Base-by-base conservation (phyloP, 257 asterid genomes). In the Lavandula angustifolia region DNA sequence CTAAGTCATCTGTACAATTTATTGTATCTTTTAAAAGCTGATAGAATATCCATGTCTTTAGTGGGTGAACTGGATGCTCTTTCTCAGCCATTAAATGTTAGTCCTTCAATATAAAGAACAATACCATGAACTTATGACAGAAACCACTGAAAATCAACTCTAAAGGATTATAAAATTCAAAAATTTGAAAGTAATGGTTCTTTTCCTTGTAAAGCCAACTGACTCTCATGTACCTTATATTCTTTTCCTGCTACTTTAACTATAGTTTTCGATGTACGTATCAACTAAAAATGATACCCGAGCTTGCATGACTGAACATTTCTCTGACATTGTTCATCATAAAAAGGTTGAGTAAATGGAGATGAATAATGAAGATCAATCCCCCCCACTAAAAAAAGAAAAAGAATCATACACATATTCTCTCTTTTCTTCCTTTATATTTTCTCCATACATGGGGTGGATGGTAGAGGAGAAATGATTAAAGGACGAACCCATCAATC, bases 171-270 rank as follows among this genome's bases (percentile, higher is more conserved):
- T 40, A 11, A 46, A 73, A 71, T 46, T 7, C n/a, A 66, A 75
- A 58, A 69, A 40, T 44, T 51, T 10, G 67, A 69, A 72, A 58
- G 56, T 6, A 75, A 72, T 62, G 70, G 60, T 67, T 71, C 76
- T 67, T 82, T 77, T 81, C 83, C 71, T 68, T 62, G 64, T 79
- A 76, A 78, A 76, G 82, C 72, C 58, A 64, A 58, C 16, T 61
- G 69, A 82, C 79, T 72, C 77, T 71, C 73, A 60, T 72, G 75
- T 62, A 61, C 90, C 60, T 61, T 5, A 49, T 6, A 57, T 48
- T 53, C 29, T 22, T 29, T n/a, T 60, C 10, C 22, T 16, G 50
- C 48, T n/a, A 14, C 2, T 42, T 13, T 31, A 22, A 14, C 35
- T 68, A 13, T 8, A 13, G 48, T 73, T 60, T 73, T 76, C 79